Conservation (phyloP, 2,329 filamentous ascomycete species). For the Alternaria dauci region DNA sequence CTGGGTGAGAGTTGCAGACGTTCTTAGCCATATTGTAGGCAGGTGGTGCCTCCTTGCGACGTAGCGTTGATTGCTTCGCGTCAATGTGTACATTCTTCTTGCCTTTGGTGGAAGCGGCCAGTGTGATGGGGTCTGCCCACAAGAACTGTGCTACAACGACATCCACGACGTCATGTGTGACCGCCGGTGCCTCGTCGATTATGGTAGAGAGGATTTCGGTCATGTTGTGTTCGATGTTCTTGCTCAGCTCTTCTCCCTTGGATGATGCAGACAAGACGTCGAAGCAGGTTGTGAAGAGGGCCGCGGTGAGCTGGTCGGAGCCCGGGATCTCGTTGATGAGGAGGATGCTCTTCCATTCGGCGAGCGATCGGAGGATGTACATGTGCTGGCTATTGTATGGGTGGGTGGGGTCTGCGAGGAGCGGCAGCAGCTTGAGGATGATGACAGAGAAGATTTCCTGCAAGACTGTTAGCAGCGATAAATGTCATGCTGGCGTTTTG, state of each 20-base stretch:
- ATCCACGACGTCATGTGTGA: constrained; percentile 86
- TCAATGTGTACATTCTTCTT: constrained; percentile 66
- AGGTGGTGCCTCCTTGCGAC: constrained; percentile 86
- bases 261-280: constrained; percentile 85
- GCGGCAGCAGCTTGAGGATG: constrained; percentile 81
- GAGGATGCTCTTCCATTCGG: constrained; percentile 93
- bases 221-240: constrained; percentile 94
- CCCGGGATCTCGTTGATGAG: constrained; percentile 88
- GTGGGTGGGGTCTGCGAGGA: constrained; percentile 84
- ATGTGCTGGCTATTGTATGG: constrained; percentile 94
- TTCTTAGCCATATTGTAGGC: constrained; percentile 97
- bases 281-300: constrained; percentile 87
- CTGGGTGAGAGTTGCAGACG: constrained; percentile 85
- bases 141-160: constrained; percentile 96
- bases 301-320: constrained; percentile 74
- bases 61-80: constrained; percentile 80
- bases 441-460: constrained; percentile 95
- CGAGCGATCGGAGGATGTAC: constrained; percentile 86
- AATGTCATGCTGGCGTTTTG: not conserved
- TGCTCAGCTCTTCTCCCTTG: constrained; percentile 83
- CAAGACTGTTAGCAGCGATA: constrained; percentile 16
- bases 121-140: constrained; percentile 75
- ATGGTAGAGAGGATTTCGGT: constrained; percentile 83
- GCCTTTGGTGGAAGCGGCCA: constrained; percentile 56
- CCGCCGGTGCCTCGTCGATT: constrained; percentile 81